Conservation (phyloP, 805 yeast genomes). For the Yamadazyma insecticola region DNA sequence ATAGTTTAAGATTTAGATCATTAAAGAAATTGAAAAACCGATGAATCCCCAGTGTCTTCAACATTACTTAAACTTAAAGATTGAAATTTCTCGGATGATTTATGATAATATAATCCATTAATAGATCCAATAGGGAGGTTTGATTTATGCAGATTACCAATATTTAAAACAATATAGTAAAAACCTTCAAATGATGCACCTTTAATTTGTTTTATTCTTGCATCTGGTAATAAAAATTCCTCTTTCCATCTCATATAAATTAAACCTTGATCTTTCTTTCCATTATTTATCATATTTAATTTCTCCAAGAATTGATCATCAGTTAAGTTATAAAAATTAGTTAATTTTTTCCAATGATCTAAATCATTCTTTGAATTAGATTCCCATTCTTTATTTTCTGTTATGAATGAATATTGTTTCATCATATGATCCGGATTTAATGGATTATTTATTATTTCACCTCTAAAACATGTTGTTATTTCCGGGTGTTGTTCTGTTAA, state of each 20-base stretch:
- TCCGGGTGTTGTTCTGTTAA: slow-evolving; percentile 58
- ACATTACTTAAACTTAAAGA: slow-evolving; percentile 61
- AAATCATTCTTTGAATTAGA: slow-evolving; percentile 35
- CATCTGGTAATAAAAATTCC: slow-evolving; percentile 78
- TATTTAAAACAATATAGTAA: slow-evolving; percentile 81
- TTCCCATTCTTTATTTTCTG: slow-evolving; percentile 58
- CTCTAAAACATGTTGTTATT: slow-evolving; percentile 67
- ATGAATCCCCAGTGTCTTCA: slow-evolving; percentile 40
- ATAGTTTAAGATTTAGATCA: too few species aligned
- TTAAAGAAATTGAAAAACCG: slow-evolving; percentile 8
- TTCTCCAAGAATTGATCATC: slow-evolving; percentile 24
- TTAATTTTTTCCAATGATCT: slow-evolving; percentile 50
- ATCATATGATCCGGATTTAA: slow-evolving; percentile 8
- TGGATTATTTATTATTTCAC: slow-evolving; percentile 61
- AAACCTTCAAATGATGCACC: slow-evolving; percentile 92
- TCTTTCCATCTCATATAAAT: slow-evolving; percentile 96
- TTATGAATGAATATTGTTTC: slow-evolving; percentile 47
- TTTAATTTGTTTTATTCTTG: slow-evolving; percentile 51
- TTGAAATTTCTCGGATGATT: slow-evolving; percentile 74
- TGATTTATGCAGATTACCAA: slow-evolving; percentile 27
- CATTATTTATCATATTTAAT: slow-evolving; percentile 25
- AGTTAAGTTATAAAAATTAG: slow-evolving; percentile 46
- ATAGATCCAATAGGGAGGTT: slow-evolving; percentile 56
- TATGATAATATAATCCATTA: slow-evolving; percentile 78
- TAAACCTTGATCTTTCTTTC: slow-evolving; percentile 23